Conservation (phyloP, 2,329 filamentous ascomycete genomes). For the Calonectria pauciramosa region DNA sequence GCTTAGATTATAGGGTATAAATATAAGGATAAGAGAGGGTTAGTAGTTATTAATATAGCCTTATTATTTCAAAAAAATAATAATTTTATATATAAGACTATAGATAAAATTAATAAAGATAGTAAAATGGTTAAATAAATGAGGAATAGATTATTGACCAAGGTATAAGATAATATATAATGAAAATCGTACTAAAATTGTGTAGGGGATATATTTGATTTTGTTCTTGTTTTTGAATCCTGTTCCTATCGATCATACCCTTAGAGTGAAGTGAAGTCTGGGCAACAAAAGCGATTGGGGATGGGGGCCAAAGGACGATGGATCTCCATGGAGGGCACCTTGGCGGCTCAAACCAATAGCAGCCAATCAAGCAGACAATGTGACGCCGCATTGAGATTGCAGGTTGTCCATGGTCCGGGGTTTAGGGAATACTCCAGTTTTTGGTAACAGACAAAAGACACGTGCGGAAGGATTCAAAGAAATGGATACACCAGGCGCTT, state of each 20-base stretch:
- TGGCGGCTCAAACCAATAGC: neutral
- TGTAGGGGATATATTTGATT: neutral
- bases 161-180: neutral
- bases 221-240: too few relatives aligned
- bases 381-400: conserved; percentile 21
- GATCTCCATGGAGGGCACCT: neutral
- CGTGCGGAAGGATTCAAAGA: conserved; percentile 7
- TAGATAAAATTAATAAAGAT: neutral
- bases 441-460: neutral
- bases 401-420: conserved; percentile 8
- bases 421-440: neutral
- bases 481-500: neutral
- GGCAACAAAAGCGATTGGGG: conserved; percentile 4
- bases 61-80: neutral
- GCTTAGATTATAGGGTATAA: neutral
- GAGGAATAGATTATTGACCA: neutral
- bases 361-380: conserved; percentile 12
- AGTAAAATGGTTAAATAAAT: neutral
- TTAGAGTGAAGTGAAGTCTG: neutral
- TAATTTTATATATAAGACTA: neutral
- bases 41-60: neutral
- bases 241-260: neutral
- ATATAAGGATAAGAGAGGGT: neutral
- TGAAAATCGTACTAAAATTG: neutral
- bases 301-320: neutral